phyloP scores from a whole-genome alignment of 129 eudicot species.

The Escallonia herrerae region DNA sequence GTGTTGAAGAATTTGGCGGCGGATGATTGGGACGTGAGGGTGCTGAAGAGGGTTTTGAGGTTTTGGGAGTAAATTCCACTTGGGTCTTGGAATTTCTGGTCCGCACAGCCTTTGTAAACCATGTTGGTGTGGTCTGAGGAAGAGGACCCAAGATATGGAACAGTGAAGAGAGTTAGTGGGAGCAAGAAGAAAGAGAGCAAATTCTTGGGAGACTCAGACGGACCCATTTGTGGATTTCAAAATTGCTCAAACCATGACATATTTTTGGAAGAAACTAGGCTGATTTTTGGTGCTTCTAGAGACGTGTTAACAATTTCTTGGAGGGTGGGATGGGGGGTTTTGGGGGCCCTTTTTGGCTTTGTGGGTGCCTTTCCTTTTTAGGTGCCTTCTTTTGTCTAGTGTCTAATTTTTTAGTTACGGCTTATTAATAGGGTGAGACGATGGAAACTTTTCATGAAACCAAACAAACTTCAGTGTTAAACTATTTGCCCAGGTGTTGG shows the following conservation, averaged over 20 bases:
- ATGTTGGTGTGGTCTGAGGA: conserved; percentile 35
- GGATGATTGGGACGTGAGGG: conserved; percentile 51
- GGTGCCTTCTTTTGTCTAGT: background rate
- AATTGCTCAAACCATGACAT: background rate
- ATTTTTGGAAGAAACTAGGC: background rate
- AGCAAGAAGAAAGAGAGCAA: conserved; percentile 15
- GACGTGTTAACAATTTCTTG: background rate
- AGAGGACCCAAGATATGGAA: background rate
- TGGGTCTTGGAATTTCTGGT: conserved; percentile 62
- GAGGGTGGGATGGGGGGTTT: background rate
- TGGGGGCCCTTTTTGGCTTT: background rate
- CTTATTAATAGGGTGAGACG: no score
- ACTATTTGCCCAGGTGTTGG: no score
- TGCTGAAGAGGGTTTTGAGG: conserved; percentile 36
- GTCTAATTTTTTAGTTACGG: background rate
- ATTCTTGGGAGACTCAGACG: conserved; percentile 8
- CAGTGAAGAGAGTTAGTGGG: conserved; percentile 1
- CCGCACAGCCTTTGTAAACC: conserved; percentile 80
- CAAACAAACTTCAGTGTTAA: no score
- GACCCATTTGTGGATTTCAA: conserved; percentile 28
- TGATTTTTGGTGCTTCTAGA: background rate
- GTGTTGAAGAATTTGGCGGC: conserved; percentile 49
- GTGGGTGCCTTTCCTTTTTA: background rate
- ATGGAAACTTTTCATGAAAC: no score
- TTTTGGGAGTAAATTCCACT: conserved; percentile 33